phyloP scores from a whole-genome alignment of 306 rosid genomes.

The Sesbania bispinosa region DNA sequence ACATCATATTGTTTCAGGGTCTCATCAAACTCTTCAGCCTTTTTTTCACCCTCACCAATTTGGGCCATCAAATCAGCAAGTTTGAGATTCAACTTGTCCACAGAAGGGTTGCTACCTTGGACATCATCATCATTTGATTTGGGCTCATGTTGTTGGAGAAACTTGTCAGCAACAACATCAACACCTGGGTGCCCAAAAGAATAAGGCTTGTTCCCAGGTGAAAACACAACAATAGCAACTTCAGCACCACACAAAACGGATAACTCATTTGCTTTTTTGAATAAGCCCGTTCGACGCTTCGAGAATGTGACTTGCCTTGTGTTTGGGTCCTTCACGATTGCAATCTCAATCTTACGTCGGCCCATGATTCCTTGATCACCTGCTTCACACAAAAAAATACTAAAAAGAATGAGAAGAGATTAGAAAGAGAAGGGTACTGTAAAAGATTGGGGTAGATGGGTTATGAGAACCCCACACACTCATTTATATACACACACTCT shows the following conservation, averaged over 20 bases:
- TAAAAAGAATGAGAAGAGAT: background rate
- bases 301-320: conserved; percentile 10
- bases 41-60: background rate
- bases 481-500: background rate
- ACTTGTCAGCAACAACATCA: conserved; percentile 4
- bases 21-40: background rate
- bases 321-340: conserved; percentile 9
- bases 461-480: background rate
- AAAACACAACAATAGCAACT: conserved; percentile 13
- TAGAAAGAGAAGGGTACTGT: background rate
- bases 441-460: background rate
- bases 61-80: background rate
- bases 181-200: conserved; percentile 10
- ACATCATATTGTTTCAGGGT: background rate
- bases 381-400: background rate
- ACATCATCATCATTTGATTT: background rate
- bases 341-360: conserved; percentile 1
- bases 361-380: background rate
- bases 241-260: background rate
- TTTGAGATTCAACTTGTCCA: background rate
- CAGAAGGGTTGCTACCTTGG: background rate
- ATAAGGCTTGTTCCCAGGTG: background rate
- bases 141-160: background rate
- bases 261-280: conserved; percentile 5
- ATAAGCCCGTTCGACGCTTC: conserved; percentile 7